These are phyloP conservation scores for Apiospora aurea DNA, from an alignment of 2,329 filamentous ascomycete genomes.

Conservation along the genomic window DNA sequence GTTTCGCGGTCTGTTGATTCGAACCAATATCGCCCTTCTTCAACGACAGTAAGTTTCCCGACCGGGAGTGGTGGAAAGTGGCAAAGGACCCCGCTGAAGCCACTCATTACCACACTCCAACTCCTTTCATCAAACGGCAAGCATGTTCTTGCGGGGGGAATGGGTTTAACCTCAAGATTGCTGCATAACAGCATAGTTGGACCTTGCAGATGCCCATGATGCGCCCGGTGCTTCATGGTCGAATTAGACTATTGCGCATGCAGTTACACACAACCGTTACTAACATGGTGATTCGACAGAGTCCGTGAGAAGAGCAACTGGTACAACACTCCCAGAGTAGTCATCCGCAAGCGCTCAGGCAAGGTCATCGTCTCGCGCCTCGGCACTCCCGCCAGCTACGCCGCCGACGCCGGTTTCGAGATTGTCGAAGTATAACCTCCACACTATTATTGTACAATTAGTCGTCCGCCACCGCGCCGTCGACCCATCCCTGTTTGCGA, in stretches of 20 bases:
- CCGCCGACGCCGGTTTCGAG: slow-evolving; percentile 24
- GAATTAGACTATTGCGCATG: not conserved
- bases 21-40: slow-evolving; percentile 56
- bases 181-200: not conserved
- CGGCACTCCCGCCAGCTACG: slow-evolving; percentile 32
- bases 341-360: slow-evolving; percentile 38
- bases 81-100: not conserved
- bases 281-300: slow-evolving; percentile 28
- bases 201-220: not conserved
- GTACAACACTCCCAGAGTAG: slow-evolving; percentile 39
- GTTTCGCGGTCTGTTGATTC: slow-evolving; percentile 50
- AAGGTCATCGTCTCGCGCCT: slow-evolving; percentile 38
- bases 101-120: slow-evolving; percentile 11
- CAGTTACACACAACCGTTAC: not conserved
- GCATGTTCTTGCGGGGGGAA: too few species aligned
- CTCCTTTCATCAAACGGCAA: not conserved
- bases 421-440: slow-evolving; percentile 12
- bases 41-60: slow-evolving; percentile 52
- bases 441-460: not conserved
- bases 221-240: too few species aligned
- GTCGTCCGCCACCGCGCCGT: not conserved
- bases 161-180: not conserved
- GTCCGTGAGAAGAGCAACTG: slow-evolving; percentile 39
- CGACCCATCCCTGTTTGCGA: not conserved
- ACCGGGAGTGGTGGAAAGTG: not conserved